These are phyloP conservation scores for Entomortierella parvispora DNA, from an alignment of 192 early-diverging fungal genomes.

Conservation along the genomic window DNA sequence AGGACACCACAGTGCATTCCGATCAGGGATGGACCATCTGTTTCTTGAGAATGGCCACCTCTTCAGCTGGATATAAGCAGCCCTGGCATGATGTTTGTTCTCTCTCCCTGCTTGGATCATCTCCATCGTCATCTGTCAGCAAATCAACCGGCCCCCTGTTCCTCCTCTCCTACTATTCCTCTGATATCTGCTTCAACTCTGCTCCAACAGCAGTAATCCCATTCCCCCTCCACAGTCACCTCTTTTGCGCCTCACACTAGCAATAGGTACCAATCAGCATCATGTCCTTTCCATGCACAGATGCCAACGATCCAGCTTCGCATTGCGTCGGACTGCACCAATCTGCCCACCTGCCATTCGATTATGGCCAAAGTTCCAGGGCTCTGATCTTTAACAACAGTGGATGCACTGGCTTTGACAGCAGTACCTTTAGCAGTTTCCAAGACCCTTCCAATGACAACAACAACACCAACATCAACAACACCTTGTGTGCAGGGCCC, in stretches of 20 bases:
- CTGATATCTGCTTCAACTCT: no score
- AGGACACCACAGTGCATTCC: no score
- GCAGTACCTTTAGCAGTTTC: background rate
- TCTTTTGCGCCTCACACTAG: no score
- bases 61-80: background rate
- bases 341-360: background rate
- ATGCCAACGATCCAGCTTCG: constrained; percentile 25
- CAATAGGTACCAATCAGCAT: background rate
- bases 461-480: background rate
- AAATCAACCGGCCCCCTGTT: background rate
- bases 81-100: background rate
- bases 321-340: constrained; percentile 29
- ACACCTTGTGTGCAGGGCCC: background rate
- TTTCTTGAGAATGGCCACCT: background rate
- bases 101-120: background rate
- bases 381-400: no score
- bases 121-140: background rate
- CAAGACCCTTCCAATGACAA: background rate
- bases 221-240: no score
- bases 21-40: background rate
- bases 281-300: background rate
- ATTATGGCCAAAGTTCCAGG: constrained; percentile 8
- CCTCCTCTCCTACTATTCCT: background rate
- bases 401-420: background rate
- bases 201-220: background rate